Evolutionary conservation across 1,284 basidiomycete species (phyloP).

Genomic region (Vanrija humicola): DNA sequence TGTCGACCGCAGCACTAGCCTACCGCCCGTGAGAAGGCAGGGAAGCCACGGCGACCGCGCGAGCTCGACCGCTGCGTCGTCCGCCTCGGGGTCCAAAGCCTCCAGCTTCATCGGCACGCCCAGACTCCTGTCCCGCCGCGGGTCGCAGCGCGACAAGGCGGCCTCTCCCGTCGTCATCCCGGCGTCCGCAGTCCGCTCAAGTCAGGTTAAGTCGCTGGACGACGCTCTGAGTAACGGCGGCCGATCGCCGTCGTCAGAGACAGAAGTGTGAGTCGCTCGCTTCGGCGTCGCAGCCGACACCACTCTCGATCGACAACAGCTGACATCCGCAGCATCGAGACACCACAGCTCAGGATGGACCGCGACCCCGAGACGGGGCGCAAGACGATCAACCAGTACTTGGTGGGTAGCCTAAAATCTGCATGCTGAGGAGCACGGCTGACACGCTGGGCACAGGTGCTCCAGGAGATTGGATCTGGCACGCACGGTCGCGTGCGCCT

Average conservation of each 20-base stretch:
- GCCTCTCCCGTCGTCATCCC: neutral
- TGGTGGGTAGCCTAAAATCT: slow-evolving; percentile 31
- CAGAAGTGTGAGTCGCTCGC: slow-evolving; percentile 31
- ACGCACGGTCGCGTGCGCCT: slow-evolving; percentile 77
- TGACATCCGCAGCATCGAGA: slow-evolving; percentile 53
- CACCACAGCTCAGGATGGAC: slow-evolving; percentile 51
- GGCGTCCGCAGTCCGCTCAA: slow-evolving; percentile 4
- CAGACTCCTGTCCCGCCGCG: slow-evolving; percentile 18
- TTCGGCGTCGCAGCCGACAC: no score
- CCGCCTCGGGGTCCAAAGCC: slow-evolving; percentile 20
- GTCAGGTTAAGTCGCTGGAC: slow-evolving; percentile 9
- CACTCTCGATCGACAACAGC: neutral
- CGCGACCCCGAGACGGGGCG: slow-evolving; percentile 47
- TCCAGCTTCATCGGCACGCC: slow-evolving; percentile 24
- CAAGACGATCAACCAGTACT: slow-evolving; percentile 73
- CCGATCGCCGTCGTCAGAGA: slow-evolving; percentile 22
- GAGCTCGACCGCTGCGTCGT: slow-evolving; percentile 6
- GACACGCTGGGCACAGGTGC: slow-evolving; percentile 46
- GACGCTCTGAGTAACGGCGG: slow-evolving; percentile 12
- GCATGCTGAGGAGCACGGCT: neutral
- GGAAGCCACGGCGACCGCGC: neutral
- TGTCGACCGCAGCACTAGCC: no score
- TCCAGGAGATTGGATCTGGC: slow-evolving; percentile 65
- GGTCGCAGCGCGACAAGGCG: slow-evolving; percentile 14
- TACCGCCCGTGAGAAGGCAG: no score